A percentile compares a stretch with the other conserved stretches of the same genome.
phyloP scores from a whole-genome alignment of 768 basidiomycete genomes.

The Gloeostereum incarnatum region DNA sequence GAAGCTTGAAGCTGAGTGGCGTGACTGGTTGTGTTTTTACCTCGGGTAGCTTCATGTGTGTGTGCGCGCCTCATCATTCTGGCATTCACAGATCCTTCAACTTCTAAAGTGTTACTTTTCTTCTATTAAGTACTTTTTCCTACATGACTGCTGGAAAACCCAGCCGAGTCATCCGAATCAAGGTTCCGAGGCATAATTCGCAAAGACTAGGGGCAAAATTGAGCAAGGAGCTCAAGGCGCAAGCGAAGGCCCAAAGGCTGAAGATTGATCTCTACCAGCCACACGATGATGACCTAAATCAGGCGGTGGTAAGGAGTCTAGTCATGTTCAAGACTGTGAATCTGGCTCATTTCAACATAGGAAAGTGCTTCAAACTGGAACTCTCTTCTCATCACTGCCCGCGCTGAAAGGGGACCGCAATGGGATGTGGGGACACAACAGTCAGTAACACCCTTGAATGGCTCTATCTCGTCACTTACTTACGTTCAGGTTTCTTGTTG shows the following conservation, averaged over 20 bases:
- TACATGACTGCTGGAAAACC: conserved; percentile 61
- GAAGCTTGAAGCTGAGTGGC: no score
- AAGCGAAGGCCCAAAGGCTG: conserved; percentile 39
- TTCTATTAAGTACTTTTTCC: no score
- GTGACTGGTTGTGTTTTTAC: no score
- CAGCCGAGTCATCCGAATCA: conserved; percentile 46
- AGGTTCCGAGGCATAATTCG: conserved; percentile 68
- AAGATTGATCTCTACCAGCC: conserved; percentile 56
- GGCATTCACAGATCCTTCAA: no score
- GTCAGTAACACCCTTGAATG: conserved; percentile 30
- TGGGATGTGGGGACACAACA: conserved; percentile 86
- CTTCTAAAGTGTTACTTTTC: no score
- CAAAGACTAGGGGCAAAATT: conserved; percentile 63
- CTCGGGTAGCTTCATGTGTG: no score
- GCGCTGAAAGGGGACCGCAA: conserved; percentile 76
- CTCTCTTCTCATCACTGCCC: conserved; percentile 65
- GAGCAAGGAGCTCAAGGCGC: conserved; percentile 43
- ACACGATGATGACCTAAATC: conserved; percentile 46
- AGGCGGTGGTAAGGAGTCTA: conserved; percentile 68
- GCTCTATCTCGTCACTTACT: conserved; percentile 1
- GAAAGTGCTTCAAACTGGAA: conserved; percentile 87
- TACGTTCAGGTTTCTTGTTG: conserved; percentile 58
- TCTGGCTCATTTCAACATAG: no score
- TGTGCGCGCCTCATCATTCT: no score
- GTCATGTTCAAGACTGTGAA: no score